Base-by-base conservation (phyloP, 441 rosid genomes). In the Flueggea neowawraea region DNA sequence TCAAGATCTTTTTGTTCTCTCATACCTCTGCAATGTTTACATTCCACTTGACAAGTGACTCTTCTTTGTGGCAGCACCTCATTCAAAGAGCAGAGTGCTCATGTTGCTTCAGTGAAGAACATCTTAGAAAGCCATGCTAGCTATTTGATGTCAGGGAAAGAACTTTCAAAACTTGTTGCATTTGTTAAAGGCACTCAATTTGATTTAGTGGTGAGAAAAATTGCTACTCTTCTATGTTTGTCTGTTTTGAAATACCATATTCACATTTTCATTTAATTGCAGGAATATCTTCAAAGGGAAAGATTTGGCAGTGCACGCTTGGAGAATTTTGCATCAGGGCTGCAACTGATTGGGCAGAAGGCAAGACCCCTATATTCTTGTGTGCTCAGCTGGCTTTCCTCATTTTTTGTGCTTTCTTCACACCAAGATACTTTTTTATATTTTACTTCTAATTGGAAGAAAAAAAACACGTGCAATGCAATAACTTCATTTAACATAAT, bases 171-270 rank as follows among this genome's bases (percentile, higher is more conserved):
- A 83, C 99, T 95, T 62, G 99, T 95, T 63, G 93, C 99, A 36
- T 95, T 95, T 76, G 97, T 95, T 36, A 95, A 95, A 79, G 97
- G 99, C 86, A 90, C 99, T 57, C 98, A 95, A 76, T 95, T 95
- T 69, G 99, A 91, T 85, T 82, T 95, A 66, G 96, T 85, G 97
- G 99, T 95, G 79, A 78, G 93, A 57, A 59, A 73, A 65, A 9
- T 45, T 43, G 12, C 62, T 64, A 55, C 58, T 17, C 10, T 51
- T 15, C 16, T 52, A 3, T 28, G 58, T 50, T 57, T 44, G 43
- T 67, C 51, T 60, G 51, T 73, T 52, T 7, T 66, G 43, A 36
- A 53, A 58, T 65, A 71, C 54, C 31, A 17, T 16, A 57, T 62
- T 66, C 52, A 62, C 68, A 58, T 45, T 65, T 52, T 64, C 53